phyloP scores from a whole-genome alignment of 305 asterid genomes.

The Plantago rigida region DNA sequence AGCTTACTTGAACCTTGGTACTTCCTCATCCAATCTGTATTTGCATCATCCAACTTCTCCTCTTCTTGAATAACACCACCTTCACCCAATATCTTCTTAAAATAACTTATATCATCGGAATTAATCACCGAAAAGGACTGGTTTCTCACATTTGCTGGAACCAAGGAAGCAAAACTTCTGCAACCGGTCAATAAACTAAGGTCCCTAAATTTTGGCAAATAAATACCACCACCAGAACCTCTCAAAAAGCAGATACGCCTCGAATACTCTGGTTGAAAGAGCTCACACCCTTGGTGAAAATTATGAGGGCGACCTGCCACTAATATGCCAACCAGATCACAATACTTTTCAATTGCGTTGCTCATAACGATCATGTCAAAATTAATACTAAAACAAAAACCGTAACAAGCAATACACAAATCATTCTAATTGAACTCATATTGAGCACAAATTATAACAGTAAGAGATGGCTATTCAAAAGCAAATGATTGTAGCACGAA shows the following conservation, averaged over 20 bases:
- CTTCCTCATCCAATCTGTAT: constrained; percentile 89
- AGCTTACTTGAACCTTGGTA: constrained; percentile 82
- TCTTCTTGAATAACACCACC: constrained; percentile 73
- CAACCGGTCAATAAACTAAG: constrained; percentile 27
- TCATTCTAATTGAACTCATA: too few species aligned
- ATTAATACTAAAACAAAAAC: too few species aligned
- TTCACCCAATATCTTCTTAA: constrained; percentile 67
- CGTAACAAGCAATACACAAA: too few species aligned
- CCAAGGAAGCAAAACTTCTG: constrained; percentile 46
- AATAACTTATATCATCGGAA: constrained; percentile 61
- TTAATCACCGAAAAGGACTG: constrained; percentile 50
- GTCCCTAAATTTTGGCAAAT: constrained; percentile 27
- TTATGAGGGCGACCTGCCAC: constrained; percentile 28
- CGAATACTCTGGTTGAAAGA: constrained; percentile 15
- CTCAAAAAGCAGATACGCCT: constrained; percentile 13
- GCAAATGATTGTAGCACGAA: too few species aligned
- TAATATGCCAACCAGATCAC: not conserved
- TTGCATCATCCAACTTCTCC: constrained; percentile 63
- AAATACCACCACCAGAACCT: constrained; percentile 20
- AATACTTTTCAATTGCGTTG: too few species aligned
- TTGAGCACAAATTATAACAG: too few species aligned
- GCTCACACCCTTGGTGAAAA: constrained; percentile 13
- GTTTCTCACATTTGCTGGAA: constrained; percentile 42
- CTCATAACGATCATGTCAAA: too few species aligned
- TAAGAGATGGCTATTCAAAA: too few species aligned